phyloP scores from a whole-genome alignment of 192 early-diverging fungal species.

The Coemansia sp. region DNA sequence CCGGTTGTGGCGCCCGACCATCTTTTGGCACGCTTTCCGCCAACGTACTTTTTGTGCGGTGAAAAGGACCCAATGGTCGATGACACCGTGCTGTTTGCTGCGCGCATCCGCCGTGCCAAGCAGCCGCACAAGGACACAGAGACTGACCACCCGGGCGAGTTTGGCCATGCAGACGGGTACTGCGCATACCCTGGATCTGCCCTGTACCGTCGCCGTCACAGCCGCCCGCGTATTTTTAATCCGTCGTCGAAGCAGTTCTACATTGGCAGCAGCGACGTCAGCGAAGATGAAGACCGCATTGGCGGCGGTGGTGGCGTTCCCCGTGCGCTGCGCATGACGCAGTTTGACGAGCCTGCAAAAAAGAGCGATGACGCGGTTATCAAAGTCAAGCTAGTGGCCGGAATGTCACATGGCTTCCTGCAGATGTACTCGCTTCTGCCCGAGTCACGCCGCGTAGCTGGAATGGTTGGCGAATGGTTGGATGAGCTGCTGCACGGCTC shows the following conservation, averaged over 20 bases:
- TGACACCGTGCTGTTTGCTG: slow-evolving; percentile 91
- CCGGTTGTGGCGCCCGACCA: slow-evolving; percentile 84
- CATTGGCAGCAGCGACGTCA: slow-evolving; percentile 47
- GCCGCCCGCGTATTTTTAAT: slow-evolving; percentile 11
- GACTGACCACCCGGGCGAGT: too few relatives aligned
- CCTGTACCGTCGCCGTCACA: slow-evolving; percentile 29
- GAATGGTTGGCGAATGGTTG: slow-evolving; percentile 36
- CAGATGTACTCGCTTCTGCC: slow-evolving; percentile 51
- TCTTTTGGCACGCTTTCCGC: slow-evolving; percentile 86
- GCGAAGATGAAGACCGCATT: slow-evolving; percentile 33
- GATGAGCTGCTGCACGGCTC: slow-evolving; percentile 30
- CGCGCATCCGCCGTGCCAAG: slow-evolving; percentile 82
- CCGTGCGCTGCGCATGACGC: slow-evolving; percentile 26
- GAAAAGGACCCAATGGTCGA: slow-evolving; percentile 98
- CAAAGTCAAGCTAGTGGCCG: slow-evolving; percentile 49
- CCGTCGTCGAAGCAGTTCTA: slow-evolving; percentile 15
- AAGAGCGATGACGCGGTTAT: slow-evolving; percentile 4
- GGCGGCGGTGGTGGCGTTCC: slow-evolving; percentile 3
- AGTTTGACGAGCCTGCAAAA: slow-evolving; percentile 1
- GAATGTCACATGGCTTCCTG: slow-evolving; percentile 53
- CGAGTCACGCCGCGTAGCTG: slow-evolving; percentile 34
- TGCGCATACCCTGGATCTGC: slow-evolving; percentile 15
- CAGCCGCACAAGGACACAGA: slow-evolving; percentile 13
- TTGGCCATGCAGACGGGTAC: slow-evolving; percentile 5
- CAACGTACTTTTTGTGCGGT: slow-evolving; percentile 86